phyloP scores from a whole-genome alignment of 345 rosid genomes.

The Dipteronia sinensis region DNA sequence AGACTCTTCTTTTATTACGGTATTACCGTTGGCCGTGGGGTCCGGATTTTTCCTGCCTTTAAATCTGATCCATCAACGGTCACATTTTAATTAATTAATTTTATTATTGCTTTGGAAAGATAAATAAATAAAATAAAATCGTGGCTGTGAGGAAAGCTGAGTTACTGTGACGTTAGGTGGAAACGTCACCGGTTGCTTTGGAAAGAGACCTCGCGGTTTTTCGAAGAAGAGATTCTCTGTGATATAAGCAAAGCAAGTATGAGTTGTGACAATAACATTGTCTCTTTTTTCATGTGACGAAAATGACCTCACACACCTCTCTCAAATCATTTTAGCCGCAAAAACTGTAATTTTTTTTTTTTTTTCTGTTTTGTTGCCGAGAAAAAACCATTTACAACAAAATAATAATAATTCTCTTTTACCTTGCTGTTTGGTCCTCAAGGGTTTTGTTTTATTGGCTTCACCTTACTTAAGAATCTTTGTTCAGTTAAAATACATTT shows the following conservation, averaged over 20 bases:
- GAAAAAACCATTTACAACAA: not conserved
- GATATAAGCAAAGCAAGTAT: not conserved
- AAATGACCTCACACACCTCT: not conserved
- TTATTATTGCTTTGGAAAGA: too few species aligned
- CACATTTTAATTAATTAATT: not conserved
- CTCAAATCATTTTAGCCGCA: too few species aligned
- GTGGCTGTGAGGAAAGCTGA: not conserved
- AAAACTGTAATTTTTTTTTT: too few species aligned
- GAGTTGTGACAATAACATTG: not conserved
- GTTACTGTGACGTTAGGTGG: not conserved
- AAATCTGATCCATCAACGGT: constrained; percentile 19
- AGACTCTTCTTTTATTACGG: constrained; percentile 13
- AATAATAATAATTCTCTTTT: too few species aligned
- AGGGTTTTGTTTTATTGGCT: not conserved
- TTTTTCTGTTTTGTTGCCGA: not conserved
- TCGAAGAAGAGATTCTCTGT: not conserved
- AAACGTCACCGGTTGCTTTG: not conserved
- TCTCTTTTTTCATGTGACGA: not conserved
- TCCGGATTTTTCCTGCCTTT: not conserved
- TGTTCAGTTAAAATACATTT: too few species aligned
- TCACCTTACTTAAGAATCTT: too few species aligned
- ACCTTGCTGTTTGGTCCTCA: not conserved
- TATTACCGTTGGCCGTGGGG: constrained; percentile 1
- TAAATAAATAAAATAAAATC: too few species aligned
- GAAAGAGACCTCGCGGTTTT: not conserved